Conservation (phyloP, 371 early-diverging fungal species). For the Mortierella sp. region DNA sequence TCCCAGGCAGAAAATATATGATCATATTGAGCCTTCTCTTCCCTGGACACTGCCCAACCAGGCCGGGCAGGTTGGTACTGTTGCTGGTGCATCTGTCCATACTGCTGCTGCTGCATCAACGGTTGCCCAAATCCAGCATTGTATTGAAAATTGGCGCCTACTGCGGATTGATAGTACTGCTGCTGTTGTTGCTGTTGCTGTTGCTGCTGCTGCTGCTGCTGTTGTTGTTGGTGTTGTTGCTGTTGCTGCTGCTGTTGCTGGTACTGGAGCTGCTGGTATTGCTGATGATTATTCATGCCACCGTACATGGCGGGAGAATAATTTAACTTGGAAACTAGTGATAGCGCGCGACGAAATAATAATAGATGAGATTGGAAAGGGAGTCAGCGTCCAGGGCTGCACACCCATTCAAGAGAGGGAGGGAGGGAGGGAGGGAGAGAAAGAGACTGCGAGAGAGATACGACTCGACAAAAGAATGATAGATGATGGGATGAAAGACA, state of each 20-base stretch:
- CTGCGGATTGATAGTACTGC: constrained; percentile 36
- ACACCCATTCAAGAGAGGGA: neutral
- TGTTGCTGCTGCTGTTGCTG: constrained; percentile 22
- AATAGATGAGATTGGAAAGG: neutral
- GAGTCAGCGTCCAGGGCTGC: too few relatives aligned
- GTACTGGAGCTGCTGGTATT: constrained; percentile 8
- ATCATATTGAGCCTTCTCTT: constrained; percentile 85
- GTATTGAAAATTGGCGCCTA: constrained; percentile 45
- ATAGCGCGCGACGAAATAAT: too few relatives aligned
- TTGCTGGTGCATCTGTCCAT: constrained; percentile 30
- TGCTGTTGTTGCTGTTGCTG: constrained; percentile 37
- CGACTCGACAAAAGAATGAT: neutral
- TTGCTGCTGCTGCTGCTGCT: constrained; percentile 19
- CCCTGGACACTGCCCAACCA: constrained; percentile 82
- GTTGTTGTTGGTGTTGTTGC: constrained; percentile 13
- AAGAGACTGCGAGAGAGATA: constrained; percentile 4
- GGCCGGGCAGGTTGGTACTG: constrained; percentile 51
- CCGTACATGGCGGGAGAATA: constrained; percentile 19
- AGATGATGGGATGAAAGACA: neutral
- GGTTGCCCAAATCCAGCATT: constrained; percentile 43
- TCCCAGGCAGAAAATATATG: constrained; percentile 93
- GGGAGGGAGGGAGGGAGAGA: neutral
- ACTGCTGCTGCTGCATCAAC: constrained; percentile 38
- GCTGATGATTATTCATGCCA: constrained; percentile 8
- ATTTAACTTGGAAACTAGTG: too few relatives aligned